These are phyloP conservation scores for Globisporangium emineosum DNA, from an alignment of 352 stramenopile genomes.

Conservation along the genomic window DNA sequence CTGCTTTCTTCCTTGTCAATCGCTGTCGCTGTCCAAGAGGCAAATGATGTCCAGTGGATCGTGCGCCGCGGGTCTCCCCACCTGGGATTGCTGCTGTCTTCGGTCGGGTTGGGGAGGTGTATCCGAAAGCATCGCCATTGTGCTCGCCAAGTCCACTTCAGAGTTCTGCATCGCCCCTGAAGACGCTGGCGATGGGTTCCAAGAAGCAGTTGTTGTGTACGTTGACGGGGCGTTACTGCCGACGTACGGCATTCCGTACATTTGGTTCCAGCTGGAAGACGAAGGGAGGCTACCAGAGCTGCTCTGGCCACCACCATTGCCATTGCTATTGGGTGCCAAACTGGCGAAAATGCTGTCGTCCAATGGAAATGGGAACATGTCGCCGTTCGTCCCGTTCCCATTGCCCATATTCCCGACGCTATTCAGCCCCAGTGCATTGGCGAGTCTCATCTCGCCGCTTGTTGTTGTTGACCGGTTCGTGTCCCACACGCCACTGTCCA, in stretches of 20 bases:
- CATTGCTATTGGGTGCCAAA: slow-evolving; percentile 25
- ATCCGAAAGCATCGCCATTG: slow-evolving; percentile 66
- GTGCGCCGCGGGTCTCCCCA: slow-evolving; percentile 17
- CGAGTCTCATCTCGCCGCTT: slow-evolving; percentile 26
- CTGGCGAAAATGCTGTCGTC: slow-evolving; percentile 53
- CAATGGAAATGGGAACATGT: slow-evolving; percentile 55
- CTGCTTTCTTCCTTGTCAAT: slow-evolving; percentile 24
- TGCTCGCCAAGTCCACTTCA: slow-evolving; percentile 48
- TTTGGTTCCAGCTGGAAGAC: slow-evolving; percentile 29
- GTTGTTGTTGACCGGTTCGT: slow-evolving; percentile 21
- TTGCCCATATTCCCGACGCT: neutral
- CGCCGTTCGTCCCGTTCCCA: slow-evolving; percentile 11
- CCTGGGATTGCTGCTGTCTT: slow-evolving; percentile 16
- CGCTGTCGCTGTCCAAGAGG: slow-evolving; percentile 78
- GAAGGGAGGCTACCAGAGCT: neutral
- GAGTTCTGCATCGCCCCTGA: slow-evolving; percentile 24
- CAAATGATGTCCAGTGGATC: slow-evolving; percentile 67
- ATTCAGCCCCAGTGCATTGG: slow-evolving; percentile 14
- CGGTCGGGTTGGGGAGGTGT: slow-evolving; percentile 47
- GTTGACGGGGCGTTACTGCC: slow-evolving; percentile 15
- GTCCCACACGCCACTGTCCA: slow-evolving; percentile 66
- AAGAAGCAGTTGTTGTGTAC: slow-evolving; percentile 7
- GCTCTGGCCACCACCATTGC: slow-evolving; percentile 1
- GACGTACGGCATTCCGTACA: slow-evolving; percentile 29
- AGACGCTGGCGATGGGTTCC: slow-evolving; percentile 7